phyloP scores from a whole-genome alignment of 805 yeast species.

The Saccharomycopsis schoenii region DNA sequence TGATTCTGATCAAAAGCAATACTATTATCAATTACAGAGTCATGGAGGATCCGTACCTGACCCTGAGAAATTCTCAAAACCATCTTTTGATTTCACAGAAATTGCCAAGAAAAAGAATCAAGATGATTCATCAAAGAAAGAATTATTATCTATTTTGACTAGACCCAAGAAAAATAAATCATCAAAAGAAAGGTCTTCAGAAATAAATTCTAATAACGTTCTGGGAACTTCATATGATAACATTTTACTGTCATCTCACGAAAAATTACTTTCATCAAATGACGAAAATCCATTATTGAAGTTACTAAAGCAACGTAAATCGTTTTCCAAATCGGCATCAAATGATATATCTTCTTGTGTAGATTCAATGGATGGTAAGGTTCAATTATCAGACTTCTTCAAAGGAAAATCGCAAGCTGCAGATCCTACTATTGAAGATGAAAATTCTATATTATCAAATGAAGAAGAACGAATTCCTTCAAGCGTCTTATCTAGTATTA shows the following conservation, averaged over 20 bases:
- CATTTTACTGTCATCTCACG: not conserved
- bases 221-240: not conserved
- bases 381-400: not conserved
- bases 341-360: not conserved
- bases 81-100: constrained; percentile 6
- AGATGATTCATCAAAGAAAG: constrained; percentile 8
- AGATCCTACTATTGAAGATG: not conserved
- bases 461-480: not conserved
- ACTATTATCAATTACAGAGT: not conserved
- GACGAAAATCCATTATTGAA: not conserved
- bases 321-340: not conserved
- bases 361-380: not conserved
- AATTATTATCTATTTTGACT: constrained; percentile 11
- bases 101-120: constrained; percentile 7
- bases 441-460: not conserved
- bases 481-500: not conserved
- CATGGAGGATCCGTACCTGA: constrained; percentile 9
- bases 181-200: not conserved
- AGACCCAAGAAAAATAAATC: constrained; percentile 2
- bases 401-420: not conserved
- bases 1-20: constrained; percentile 1
- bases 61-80: constrained; percentile 15
- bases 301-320: not conserved
- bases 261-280: not conserved
- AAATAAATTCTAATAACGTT: not conserved